These are phyloP conservation scores for Escovopsis weberi DNA, from an alignment of 2,329 filamentous ascomycete genomes.

Conservation along the genomic window DNA sequence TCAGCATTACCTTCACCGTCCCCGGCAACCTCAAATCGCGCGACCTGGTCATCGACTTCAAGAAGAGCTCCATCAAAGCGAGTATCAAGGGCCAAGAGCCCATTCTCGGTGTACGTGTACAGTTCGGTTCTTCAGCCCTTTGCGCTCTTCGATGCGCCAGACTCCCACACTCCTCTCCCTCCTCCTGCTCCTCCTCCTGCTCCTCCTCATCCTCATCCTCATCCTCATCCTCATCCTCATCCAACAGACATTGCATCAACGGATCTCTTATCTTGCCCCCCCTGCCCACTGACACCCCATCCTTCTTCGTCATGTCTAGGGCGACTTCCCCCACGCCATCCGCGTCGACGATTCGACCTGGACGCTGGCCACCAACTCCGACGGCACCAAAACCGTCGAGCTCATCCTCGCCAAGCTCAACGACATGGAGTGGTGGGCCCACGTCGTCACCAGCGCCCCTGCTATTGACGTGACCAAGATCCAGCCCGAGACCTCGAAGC, in stretches of 20 bases:
- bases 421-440: slow-evolving; percentile 97
- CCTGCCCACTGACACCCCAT: not conserved
- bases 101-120: slow-evolving; percentile 54
- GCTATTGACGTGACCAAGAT: slow-evolving; percentile 95
- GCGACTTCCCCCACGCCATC: slow-evolving; percentile 69
- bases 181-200: not conserved
- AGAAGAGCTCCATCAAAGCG: slow-evolving; percentile 62
- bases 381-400: slow-evolving; percentile 55
- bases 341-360: slow-evolving; percentile 81
- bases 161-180: not conserved
- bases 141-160: not conserved
- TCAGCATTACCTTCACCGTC: slow-evolving; percentile 66
- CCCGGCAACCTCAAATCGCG: slow-evolving; percentile 71
- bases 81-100: slow-evolving; percentile 80
- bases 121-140: not conserved
- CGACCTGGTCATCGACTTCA: slow-evolving; percentile 73
- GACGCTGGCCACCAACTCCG: slow-evolving; percentile 62
- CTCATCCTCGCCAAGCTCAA: slow-evolving; percentile 91
- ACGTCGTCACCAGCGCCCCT: slow-evolving; percentile 75
- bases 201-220: too few species aligned
- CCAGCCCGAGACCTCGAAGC: slow-evolving; percentile 77
- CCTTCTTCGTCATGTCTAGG: slow-evolving; percentile 34
- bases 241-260: too few species aligned
- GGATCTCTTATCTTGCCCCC: not conserved
- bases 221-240: too few species aligned